Evolutionary conservation across 345 rosid genomes (phyloP), one percentile per base, ranked within the genome.

Genomic region (Boechera stricta): DNA sequence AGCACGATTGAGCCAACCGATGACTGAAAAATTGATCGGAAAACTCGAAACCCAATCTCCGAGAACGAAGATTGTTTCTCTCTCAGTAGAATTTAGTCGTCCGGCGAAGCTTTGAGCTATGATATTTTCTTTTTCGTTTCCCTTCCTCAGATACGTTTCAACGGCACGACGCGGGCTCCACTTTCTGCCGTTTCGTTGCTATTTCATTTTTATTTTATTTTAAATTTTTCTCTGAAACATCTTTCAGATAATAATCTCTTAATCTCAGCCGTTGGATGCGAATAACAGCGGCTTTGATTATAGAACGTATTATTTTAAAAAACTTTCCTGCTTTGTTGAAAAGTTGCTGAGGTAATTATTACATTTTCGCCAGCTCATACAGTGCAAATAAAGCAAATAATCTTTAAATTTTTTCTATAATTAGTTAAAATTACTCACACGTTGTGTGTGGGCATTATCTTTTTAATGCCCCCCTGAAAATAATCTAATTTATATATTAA

Each of bases 81-180:
- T 70, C 52, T 72, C 33, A 49, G 56, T 58, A 67, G 69, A 52
- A 65, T 77, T 57, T 24, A 78, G 65, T 67, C 81, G 42, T 78
- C 60, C 81, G 72, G 64, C 51, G 53, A 36, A 69, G 67, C 39
- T 71, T 64, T 35, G 49, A 69, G 63, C 73, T 58, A 6, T 65
- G 72, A 64, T 54, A 6, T 2, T 9, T 28, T 45, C 45, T 41
- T 13, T 18, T 35, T 5, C 0, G 2, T 35, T 35, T 35, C 6
- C 10, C 51, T 62, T 38, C 52, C 31, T 71, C 55, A 47, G 52
- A 77, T 47, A 77, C 71, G 61, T 57, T 73, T 78, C 77, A 78
- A 78, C 77, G 81, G 64, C 71, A 77, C 74, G 66, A 79, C 78
- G 82, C 82, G 82, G 78, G 82, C 73, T 73, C 82, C 77, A 79